Base-by-base conservation (phyloP, 805 yeast species). In the Lipomyces yamanashiensis region DNA sequence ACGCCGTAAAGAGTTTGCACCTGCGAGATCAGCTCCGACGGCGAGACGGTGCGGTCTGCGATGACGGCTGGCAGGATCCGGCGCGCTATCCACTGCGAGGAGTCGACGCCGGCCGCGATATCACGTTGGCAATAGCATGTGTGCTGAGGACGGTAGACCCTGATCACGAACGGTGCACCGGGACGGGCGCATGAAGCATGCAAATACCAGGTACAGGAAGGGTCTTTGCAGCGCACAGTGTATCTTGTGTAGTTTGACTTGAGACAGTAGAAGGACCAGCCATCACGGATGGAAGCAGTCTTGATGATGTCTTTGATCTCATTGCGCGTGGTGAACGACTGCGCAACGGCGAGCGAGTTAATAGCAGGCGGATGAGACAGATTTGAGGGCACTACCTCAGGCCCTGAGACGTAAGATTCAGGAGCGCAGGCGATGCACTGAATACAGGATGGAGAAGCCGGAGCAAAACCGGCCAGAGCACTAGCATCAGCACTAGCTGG, bases 141-240 rank as follows among this genome's bases (percentile, higher is more conserved):
- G 47, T 63, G 67, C 15, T 34, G 36, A 7, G 52, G 53, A 7
- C 61, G 19, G 45, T 54, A 59, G 41, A 63, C 67, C 13, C 56
- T 53, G 50, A 59, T 41, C 17, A 63, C 47, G 21, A 59, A 59
- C 47, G 67, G 50, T 40, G 39, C 43, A 7, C 52, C 51, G 40
- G 54, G 48, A n/a, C 48, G 40, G 45, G 39, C 41, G 48, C 41
- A 33, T 28, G 67, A 63, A n/a, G 67, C 58, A 34, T 63, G 67
- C n/a, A 63, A 55, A 41, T 63, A 63, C 67, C 67, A 63, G 8
- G 51, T 4, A 47, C 67, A 63, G 15, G 54, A 21, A 41, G 54
- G 64, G 8, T 52, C 62, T 36, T 57, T 63, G 57, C 67, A 63
- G 40, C 65, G 61, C 15, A 61, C 67, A 1, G 67, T 61, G 39